These are phyloP conservation scores for Skeletonema grethae DNA, from an alignment of 108 stramenopile genomes.

Conservation along the genomic window DNA sequence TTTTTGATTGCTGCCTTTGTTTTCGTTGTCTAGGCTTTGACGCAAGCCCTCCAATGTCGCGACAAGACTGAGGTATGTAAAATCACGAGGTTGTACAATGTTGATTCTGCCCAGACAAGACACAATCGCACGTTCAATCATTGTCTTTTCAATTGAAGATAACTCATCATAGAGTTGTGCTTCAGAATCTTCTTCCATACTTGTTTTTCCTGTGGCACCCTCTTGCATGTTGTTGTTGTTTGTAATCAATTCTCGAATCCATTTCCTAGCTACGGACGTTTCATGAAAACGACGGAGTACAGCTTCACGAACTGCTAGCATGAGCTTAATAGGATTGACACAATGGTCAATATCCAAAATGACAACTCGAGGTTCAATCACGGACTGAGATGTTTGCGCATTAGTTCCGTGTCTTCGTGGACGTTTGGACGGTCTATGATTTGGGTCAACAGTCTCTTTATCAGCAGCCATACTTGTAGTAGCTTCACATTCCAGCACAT, in stretches of 20 bases:
- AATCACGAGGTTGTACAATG: conserved; percentile 49
- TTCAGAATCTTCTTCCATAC: conserved; percentile 7
- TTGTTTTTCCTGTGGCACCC: background rate
- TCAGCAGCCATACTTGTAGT: background rate
- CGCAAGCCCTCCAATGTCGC: conserved; percentile 42
- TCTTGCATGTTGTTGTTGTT: background rate
- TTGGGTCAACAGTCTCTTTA: background rate
- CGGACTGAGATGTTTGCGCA: background rate
- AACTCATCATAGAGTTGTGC: conserved; percentile 2
- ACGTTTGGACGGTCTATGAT: conserved; percentile 19
- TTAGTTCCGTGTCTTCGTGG: background rate
- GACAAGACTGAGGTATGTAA: conserved; percentile 50
- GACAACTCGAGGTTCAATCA: conserved; percentile 36
- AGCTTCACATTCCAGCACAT: background rate
- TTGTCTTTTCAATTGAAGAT: conserved; percentile 19
- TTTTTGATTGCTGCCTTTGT: background rate
- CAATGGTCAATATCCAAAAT: conserved; percentile 48
- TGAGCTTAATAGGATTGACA: conserved; percentile 34
- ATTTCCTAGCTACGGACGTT: conserved; percentile 39
- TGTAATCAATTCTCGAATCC: conserved; percentile 22
- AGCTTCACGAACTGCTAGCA: conserved; percentile 44
- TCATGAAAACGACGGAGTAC: conserved; percentile 51
- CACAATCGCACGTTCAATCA: conserved; percentile 35
- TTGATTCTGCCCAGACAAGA: conserved; percentile 49
- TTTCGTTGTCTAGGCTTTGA: conserved; percentile 36